phyloP scores from a whole-genome alignment of 352 stramenopile species.

The Peronospora farinosa region DNA sequence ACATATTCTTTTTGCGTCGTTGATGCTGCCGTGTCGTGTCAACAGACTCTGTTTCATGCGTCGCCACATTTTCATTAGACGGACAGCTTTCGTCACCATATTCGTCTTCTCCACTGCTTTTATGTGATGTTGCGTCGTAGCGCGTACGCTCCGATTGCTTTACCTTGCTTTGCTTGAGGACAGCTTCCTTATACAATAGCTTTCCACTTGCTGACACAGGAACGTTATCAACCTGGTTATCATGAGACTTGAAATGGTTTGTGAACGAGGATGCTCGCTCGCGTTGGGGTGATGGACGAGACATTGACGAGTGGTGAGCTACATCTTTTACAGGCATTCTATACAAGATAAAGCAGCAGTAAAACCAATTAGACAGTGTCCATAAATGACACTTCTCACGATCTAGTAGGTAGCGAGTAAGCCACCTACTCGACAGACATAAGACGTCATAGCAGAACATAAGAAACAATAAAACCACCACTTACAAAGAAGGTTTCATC shows the following conservation, averaged over 20 bases:
- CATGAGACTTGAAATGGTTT: constrained; percentile 15
- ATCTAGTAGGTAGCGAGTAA: constrained; percentile 19
- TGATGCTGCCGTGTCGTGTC: constrained; percentile 9
- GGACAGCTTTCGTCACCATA: constrained; percentile 16
- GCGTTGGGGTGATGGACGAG: constrained; percentile 8
- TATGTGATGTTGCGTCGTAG: constrained; percentile 1
- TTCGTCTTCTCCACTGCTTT: constrained; percentile 2
- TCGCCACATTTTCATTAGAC: constrained; percentile 5
- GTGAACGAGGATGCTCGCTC: constrained; percentile 25
- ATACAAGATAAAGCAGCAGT: not conserved
- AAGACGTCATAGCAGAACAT: constrained; percentile 9
- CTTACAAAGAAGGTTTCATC: constrained; percentile 21
- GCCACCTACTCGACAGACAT: constrained; percentile 18
- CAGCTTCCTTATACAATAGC: constrained; percentile 47
- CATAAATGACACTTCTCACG: not conserved
- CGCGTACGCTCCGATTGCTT: constrained; percentile 13
- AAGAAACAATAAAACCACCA: constrained; percentile 18
- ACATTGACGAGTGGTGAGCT: constrained; percentile 3
- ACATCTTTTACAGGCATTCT: constrained; percentile 17
- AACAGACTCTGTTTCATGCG: constrained; percentile 1
- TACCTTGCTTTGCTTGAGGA: constrained; percentile 37
- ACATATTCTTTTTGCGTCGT: constrained; percentile 16
- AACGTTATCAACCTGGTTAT: constrained; percentile 6
- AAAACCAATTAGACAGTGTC: constrained; percentile 3
- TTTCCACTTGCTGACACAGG: constrained; percentile 21